Evolutionary conservation across 1,284 basidiomycete genomes (phyloP), one percentile per base, ranked within the genome.

Genomic region (Sparassis latifolia): DNA sequence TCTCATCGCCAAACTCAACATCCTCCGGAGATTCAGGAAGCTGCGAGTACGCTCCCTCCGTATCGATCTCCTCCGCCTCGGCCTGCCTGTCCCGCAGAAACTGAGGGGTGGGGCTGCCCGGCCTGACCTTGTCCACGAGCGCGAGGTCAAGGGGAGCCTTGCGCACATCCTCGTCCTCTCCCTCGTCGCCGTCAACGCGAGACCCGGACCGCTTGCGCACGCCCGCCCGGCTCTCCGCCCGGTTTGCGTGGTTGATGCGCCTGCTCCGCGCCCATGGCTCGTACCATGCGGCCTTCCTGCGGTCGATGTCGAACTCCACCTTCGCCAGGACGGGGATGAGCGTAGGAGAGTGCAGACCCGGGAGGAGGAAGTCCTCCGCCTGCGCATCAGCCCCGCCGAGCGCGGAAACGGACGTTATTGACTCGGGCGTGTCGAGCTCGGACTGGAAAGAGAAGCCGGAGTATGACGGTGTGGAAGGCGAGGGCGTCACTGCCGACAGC

Each of bases 221-320:
- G 50, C 59, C 66, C 43, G 62, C 62, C 50, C 65, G 68, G 55
- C 74, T 75, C 56, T 75, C 75, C 12, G 73, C 63, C 28, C 84
- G 70, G 62, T 80, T 85, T 20, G 74, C 73, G 49, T 77, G 75
- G 51, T 80, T 82, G 44, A 71, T 68, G 52, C 73, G 75, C 49
- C 85, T 71, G 58, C 79, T 86, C 50, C 81, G 74, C 35, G 84
- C 53, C 90, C 90, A 92, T 4, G 80, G 78, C 12, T 85, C 82
- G 58, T 86, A 93, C 90, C 91, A 93, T n/a, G 72, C 70, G 7
- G 86, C 88, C 57, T 76, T 83, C 46, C 76, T 71, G 43, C 73
- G 73, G 63, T 92, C 89, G 57, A 93, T 86, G 61, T 92, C 89
- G 58, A 93, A 92, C 66, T 93, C 90, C 20, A 93, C 80, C 68